Base-by-base conservation (phyloP, 441 rosid genomes). In the Pelargonium cotyledonis region DNA sequence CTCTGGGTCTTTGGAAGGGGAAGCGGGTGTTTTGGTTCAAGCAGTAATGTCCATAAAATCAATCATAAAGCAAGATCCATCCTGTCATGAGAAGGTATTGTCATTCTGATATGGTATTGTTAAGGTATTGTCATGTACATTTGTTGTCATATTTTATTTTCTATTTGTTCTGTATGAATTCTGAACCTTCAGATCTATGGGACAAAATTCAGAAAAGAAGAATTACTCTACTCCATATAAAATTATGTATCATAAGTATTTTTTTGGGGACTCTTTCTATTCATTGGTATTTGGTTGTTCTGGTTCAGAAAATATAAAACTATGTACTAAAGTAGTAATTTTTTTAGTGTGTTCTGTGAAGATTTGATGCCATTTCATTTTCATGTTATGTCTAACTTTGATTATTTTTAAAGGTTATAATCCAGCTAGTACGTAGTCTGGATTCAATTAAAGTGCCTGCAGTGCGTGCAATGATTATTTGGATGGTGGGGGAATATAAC, bases 401-500 rank as follows among this genome's bases (percentile, higher is more conserved):
- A 29, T 64, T 66, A 21, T 49, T 66, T 38, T 49, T n/a, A 31
- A 82, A 94, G 99, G 97, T 89, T 66, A 80, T 90, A 61, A 80
- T 90, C 71, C 96, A 86, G 81, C 75, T 94, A 79, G 78, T 94
- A 68, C 86, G 90, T 74, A 80, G 83, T 80, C 82, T 94, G 81
- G 99, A 94, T 80, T 81, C 95, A 67, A 78, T 91, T 76, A 89
- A 82, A 83, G 88, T 91, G 70, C 80, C 97, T 67, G 86, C 89
- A 69, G 96, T 95, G 65, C 97, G 99, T 70, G 94, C 91, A 71
- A 86, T 85, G 71, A 80, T 94, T 76, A 83, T 89, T 80, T 94
- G 99, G 99, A 87, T 94, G 92, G 75, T 87, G 71, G 99, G 96
- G 65, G 96, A 87, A 71, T 94, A 91, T 75, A 75, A 84, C 79